Percentiles rank a stretch among this genome's conserved stretches.
Conservation (phyloP, 345 rosid genomes). For the Excoecaria agallocha region DNA sequence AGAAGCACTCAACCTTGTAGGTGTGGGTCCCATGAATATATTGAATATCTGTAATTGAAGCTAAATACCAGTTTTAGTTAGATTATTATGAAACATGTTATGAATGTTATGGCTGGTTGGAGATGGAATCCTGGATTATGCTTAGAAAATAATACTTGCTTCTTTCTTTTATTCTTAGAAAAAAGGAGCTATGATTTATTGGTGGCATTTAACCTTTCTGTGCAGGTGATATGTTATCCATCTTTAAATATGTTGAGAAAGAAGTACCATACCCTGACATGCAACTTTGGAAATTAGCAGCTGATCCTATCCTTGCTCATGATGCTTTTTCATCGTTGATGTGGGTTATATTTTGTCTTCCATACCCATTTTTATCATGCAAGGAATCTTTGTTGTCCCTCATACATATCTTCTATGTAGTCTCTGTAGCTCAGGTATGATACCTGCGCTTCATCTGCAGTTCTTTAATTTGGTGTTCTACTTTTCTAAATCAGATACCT, state of each 20-base stretch:
- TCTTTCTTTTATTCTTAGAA: too few species aligned
- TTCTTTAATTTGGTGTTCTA: neutral
- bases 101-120: neutral
- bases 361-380: constrained; percentile 72
- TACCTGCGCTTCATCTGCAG: constrained; percentile 15
- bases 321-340: constrained; percentile 96
- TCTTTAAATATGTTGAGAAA: constrained; percentile 44
- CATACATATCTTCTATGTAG: constrained; percentile 76
- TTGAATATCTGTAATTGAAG: too few species aligned
- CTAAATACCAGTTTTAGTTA: neutral
- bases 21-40: too few species aligned
- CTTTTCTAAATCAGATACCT: constrained; percentile 26
- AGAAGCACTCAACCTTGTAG: too few species aligned
- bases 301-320: constrained; percentile 77
- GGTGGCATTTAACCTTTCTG: constrained; percentile 16
- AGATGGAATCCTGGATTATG: neutral
- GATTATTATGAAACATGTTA: neutral
- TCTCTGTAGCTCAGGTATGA: constrained; percentile 73
- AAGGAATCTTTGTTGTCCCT: constrained; percentile 72
- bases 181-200: neutral
- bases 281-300: constrained; percentile 70
- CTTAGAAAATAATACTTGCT: neutral
- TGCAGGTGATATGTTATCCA: constrained; percentile 46
- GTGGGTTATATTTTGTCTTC: constrained; percentile 95
- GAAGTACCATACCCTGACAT: constrained; percentile 44